Percentiles rank a stretch among this genome's conserved stretches.
These are phyloP conservation scores for Pyricularia pennisetigena DNA, from an alignment of 2,329 filamentous ascomycete species.

Conservation along the genomic window DNA sequence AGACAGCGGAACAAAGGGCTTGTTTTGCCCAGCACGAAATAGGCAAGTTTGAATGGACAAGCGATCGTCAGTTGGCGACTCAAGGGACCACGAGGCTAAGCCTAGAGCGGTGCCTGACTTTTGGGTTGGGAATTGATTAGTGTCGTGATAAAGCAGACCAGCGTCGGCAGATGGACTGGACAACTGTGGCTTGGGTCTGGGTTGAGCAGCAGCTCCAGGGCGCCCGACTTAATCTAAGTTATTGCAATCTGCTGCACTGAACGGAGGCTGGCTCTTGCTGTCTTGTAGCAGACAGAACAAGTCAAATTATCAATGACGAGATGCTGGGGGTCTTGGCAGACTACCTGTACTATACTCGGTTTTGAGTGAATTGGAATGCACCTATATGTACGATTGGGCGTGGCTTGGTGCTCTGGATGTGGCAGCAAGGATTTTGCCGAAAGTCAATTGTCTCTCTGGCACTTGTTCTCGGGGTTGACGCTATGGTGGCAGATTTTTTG, in stretches of 20 bases:
- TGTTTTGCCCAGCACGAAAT: not conserved
- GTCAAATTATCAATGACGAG: not conserved
- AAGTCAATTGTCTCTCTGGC: not conserved
- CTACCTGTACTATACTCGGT: not conserved
- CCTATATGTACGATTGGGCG: not conserved
- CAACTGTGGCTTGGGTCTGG: not conserved
- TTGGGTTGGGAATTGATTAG: slow-evolving; percentile 5
- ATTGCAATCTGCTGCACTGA: not conserved
- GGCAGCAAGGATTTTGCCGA: not conserved
- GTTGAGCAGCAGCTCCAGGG: not conserved
- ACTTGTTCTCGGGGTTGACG: not conserved
- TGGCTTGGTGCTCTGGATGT: not conserved
- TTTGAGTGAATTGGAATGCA: not conserved
- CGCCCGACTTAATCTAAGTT: not conserved
- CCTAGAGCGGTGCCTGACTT: slow-evolving; percentile 13
- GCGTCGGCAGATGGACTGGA: not conserved
- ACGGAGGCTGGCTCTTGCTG: not conserved
- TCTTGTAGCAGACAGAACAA: not conserved
- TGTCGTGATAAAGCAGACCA: slow-evolving; percentile 7
- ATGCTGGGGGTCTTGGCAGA: not conserved
- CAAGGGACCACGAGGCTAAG: slow-evolving; percentile 34
- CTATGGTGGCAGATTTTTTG: not conserved
- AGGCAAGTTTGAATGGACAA: not conserved
- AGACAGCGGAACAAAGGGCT: not conserved
- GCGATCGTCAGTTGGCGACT: slow-evolving; percentile 28